Evolutionary conservation across 1,284 basidiomycete genomes (phyloP).

Genomic region (Trichosporon sp.): DNA sequence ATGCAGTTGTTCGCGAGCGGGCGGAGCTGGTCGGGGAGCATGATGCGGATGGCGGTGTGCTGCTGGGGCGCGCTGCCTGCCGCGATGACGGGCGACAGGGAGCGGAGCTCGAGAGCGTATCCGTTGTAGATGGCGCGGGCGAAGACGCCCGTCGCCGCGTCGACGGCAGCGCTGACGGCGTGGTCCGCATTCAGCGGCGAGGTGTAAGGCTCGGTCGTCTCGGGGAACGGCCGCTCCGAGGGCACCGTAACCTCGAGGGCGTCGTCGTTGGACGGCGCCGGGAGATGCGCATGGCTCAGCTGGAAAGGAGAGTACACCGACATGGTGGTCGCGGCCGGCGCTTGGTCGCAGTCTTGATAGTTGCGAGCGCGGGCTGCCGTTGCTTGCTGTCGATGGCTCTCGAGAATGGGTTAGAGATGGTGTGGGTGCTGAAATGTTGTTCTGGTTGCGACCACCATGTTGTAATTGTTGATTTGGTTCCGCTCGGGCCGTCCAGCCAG

Average conservation of each 20-base stretch:
- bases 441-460: neutral
- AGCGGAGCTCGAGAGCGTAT: conserved; percentile 68
- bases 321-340: conserved; percentile 9
- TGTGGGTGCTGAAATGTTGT: conserved; percentile 3
- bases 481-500: neutral
- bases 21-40: conserved; percentile 69
- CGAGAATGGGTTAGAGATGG: neutral
- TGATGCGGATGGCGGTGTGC: conserved; percentile 63
- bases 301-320: conserved; percentile 33
- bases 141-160: conserved; percentile 62
- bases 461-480: neutral
- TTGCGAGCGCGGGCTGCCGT: neutral
- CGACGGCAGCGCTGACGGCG: conserved; percentile 63
- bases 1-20: conserved; percentile 53
- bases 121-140: conserved; percentile 70
- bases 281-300: conserved; percentile 41
- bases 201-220: conserved; percentile 46
- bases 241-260: conserved; percentile 33
- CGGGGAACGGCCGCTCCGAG: conserved; percentile 53
- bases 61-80: conserved; percentile 29
- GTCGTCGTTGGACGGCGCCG: conserved; percentile 25
- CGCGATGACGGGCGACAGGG: conserved; percentile 54
- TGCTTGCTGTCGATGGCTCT: neutral
- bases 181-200: conserved; percentile 65
- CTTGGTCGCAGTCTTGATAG: neutral